Percentiles rank a stretch among this genome's conserved stretches.
Conservation (phyloP, 345 rosid genomes). For the Noccaea caerulescens region DNA sequence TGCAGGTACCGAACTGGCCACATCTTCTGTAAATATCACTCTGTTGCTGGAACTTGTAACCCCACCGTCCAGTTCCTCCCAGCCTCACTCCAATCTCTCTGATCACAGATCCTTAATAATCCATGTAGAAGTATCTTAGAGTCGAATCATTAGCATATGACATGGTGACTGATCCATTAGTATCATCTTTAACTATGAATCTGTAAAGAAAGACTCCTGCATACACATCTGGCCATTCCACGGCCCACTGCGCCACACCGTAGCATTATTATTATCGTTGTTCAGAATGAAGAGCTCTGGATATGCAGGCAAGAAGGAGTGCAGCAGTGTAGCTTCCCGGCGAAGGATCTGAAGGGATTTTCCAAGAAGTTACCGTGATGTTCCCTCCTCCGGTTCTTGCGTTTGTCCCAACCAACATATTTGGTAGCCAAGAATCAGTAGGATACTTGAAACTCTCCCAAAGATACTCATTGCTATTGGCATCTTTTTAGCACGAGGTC, state of each 20-base stretch:
- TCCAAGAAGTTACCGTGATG: too few species aligned
- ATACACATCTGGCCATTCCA: conserved; percentile 53
- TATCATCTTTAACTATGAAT: conserved; percentile 32
- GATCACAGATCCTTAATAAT: neutral
- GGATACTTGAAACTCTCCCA: too few species aligned
- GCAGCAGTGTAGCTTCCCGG: too few species aligned
- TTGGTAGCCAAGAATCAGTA: too few species aligned
- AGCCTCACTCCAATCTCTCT: conserved; percentile 31
- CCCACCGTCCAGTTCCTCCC: conserved; percentile 19
- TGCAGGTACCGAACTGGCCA: conserved; percentile 53
- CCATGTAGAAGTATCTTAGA: conserved; percentile 37
- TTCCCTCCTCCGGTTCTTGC: too few species aligned
- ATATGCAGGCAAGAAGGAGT: too few species aligned
- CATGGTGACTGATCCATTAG: conserved; percentile 24
- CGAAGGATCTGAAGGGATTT: too few species aligned
- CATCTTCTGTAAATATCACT: conserved; percentile 54
- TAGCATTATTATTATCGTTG: conserved; percentile 15
- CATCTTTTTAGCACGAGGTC: too few species aligned
- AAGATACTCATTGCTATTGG: too few species aligned
- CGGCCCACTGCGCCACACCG: conserved; percentile 61
- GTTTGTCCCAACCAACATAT: too few species aligned
- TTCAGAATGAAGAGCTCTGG: conserved; percentile 40
- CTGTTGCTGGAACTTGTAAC: conserved; percentile 37
- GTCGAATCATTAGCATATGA: conserved; percentile 20
- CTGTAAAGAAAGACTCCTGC: conserved; percentile 41